Evolutionary conservation across 2,329 filamentous ascomycete species (phyloP).

Genomic region (Nakataea oryzae): DNA sequence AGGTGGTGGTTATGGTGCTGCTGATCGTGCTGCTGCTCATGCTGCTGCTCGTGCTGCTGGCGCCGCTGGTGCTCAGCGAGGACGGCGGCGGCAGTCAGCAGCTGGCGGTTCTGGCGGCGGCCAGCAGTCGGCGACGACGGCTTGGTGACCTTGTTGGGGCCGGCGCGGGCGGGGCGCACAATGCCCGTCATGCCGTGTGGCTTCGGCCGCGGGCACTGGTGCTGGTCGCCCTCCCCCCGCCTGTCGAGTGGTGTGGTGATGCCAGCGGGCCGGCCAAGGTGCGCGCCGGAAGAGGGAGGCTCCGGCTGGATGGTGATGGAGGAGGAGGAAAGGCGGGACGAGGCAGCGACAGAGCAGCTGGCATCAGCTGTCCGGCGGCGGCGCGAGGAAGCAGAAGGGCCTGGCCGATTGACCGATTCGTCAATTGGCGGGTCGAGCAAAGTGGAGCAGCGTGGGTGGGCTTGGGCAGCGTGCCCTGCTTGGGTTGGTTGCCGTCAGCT

Average conservation of each 20-base stretch:
- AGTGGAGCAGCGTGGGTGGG: not conserved
- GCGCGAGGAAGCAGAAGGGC: not conserved
- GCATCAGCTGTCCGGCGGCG: slow-evolving; percentile 5
- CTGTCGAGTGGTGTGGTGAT: not conserved
- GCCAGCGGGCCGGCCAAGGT: not conserved
- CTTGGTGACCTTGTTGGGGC: slow-evolving; percentile 33
- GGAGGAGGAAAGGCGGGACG: not conserved
- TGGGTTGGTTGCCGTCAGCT: too few relatives aligned
- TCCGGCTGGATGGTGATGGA: not conserved
- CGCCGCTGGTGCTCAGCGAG: not conserved
- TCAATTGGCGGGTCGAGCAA: not conserved
- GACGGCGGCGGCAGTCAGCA: not conserved
- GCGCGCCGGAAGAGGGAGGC: not conserved
- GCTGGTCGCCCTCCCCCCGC: not conserved
- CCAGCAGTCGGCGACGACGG: slow-evolving; percentile 15
- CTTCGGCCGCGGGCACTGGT: not conserved
- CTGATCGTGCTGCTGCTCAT: not conserved
- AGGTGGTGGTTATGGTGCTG: not conserved
- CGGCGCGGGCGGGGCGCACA: slow-evolving; percentile 24
- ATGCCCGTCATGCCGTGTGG: slow-evolving; percentile 21
- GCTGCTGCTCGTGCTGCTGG: slow-evolving; percentile 2
- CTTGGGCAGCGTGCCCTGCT: too few relatives aligned
- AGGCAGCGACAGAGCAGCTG: slow-evolving; percentile 5
- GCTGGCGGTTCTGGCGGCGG: slow-evolving; percentile 17
- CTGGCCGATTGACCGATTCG: not conserved